Conservation (phyloP, 805 yeast genomes). For the Ascoidea rubescens region DNA sequence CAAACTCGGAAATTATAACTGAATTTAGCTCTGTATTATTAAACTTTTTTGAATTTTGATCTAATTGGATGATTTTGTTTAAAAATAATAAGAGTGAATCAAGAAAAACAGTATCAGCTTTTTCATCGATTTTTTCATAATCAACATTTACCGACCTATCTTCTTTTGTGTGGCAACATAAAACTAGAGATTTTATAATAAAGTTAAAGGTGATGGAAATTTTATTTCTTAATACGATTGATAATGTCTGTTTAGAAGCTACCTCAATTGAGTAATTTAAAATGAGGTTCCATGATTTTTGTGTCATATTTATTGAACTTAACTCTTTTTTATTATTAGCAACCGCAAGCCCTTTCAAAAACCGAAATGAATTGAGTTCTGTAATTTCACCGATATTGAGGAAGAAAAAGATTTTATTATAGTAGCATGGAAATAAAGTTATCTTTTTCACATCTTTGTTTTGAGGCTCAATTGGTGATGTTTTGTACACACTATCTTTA, state of each 20-base stretch:
- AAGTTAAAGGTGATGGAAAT: constrained; percentile 39
- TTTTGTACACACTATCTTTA: constrained; percentile 11
- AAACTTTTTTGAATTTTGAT: not conserved
- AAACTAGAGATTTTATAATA: constrained; percentile 23
- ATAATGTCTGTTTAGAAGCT: constrained; percentile 28
- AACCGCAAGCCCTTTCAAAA: constrained; percentile 20
- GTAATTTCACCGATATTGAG: constrained; percentile 38
- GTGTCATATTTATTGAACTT: not conserved
- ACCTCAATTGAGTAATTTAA: constrained; percentile 31
- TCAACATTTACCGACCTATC: not conserved
- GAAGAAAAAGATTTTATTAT: constrained; percentile 41
- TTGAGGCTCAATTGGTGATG: constrained; percentile 11
- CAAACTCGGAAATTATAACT: constrained; percentile 46
- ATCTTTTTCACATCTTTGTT: constrained; percentile 8
- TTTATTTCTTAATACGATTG: constrained; percentile 30
- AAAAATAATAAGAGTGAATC: constrained; percentile 1
- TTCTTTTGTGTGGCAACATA: not conserved
- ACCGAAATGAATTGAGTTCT: constrained; percentile 35
- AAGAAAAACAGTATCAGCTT: constrained; percentile 5
- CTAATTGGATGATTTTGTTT: not conserved
- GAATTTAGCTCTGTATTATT: not conserved
- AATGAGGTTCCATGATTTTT: constrained; percentile 27
- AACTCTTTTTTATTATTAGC: not conserved
- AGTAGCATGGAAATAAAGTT: constrained; percentile 26
- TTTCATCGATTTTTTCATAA: not conserved